Evolutionary conservation across 306 rosid species (phyloP).

Genomic region (cucumber (Cucumis sativus)): Cucumber_9930_V3 NC_026655.2:19594501-19595000

Average conservation of each 20-base stretch:
- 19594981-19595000: neutral
- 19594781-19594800: neutral
- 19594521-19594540: neutral
- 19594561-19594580: neutral
- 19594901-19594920: conserved; percentile 51
- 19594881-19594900: conserved; percentile 75
- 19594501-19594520: neutral
- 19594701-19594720: neutral
- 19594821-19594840: neutral
- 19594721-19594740: neutral
- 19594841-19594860: conserved; percentile 5
- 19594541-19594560: neutral
- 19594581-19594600: neutral
- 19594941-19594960: conserved; percentile 34
- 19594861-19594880: conserved; percentile 40
- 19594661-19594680: neutral
- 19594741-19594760: neutral
- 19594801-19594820: neutral
- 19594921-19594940: conserved; percentile 71
- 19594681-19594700: neutral
- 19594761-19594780: neutral
- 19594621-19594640: neutral
- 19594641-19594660: neutral
- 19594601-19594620: neutral
- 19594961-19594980: neutral